These are phyloP conservation scores for Paraphoma sp. DNA, from an alignment of 2,329 filamentous ascomycete species.

Conservation along the genomic window DNA sequence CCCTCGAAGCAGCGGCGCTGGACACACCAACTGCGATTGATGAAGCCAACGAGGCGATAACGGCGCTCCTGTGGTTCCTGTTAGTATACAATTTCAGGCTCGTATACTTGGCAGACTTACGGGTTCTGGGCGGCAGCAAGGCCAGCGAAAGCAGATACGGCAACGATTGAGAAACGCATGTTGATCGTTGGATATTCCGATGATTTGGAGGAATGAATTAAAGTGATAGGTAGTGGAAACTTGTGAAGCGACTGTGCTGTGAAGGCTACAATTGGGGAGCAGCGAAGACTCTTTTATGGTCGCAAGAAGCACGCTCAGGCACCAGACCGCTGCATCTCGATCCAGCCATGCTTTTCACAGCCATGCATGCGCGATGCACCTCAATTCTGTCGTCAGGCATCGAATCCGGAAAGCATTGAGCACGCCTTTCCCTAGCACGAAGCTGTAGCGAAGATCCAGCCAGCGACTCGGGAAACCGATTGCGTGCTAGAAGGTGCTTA, in stretches of 20 bases:
- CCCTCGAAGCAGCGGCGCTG: not conserved
- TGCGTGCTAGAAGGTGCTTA: not conserved
- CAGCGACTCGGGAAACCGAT: not conserved
- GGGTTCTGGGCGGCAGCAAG: slow-evolving; percentile 11
- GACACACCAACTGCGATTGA: not conserved
- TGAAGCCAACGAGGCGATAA: not conserved
- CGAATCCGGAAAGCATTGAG: slow-evolving; percentile 1
- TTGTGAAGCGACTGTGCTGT: slow-evolving; percentile 1
- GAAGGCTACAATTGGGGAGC: not conserved
- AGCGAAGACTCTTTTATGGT: not conserved
- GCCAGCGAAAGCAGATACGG: slow-evolving; percentile 8
- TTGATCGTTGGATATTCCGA: not conserved
- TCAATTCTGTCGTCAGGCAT: slow-evolving; percentile 1
- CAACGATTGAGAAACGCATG: slow-evolving; percentile 18
- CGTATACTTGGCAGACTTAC: slow-evolving; percentile 1
- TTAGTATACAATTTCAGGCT: not conserved
- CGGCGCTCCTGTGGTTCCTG: not conserved
- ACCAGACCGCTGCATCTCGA: not conserved
- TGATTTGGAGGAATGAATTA: not conserved
- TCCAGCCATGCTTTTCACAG: slow-evolving; percentile 1
- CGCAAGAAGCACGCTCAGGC: not conserved
- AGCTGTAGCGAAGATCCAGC: slow-evolving; percentile 4
- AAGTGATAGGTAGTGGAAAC: not conserved
- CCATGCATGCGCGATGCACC: slow-evolving; percentile 2
- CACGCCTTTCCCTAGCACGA: not conserved